Base-by-base conservation (phyloP, 805 yeast species). In the Saturnispora sanitii region DNA sequence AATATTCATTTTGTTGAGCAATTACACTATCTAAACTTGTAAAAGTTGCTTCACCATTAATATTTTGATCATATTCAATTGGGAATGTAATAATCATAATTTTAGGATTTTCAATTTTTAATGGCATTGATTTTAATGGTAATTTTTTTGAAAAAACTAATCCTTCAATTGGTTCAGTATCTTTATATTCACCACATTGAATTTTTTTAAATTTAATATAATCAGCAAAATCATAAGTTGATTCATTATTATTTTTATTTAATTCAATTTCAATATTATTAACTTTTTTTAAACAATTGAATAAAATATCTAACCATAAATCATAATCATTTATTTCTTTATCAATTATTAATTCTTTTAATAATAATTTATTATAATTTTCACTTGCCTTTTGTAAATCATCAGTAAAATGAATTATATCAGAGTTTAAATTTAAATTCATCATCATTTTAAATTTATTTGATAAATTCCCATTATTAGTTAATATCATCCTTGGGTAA, bases 51-150 rank as follows among this genome's bases (percentile, higher is more conserved):
- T 35, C 45, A 22, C 50, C 48, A 25, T 52, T 52, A 7, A 51
- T 34, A 21, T 49, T 58, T 48, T 82, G 86, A 40, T 81, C 85
- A 49, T 86, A 92, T 54, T 88, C 97, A 20, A 92, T 63, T 0
- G 96, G 96, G 52, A 92, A 92, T 68, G 87, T 79, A 5, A 92
- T 69, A 15, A 94, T 66, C 44, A 90, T 76, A 30, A 92, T 82
- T 41, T 78, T 72, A 0, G 99, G 97, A 38, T 73, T 68, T 0
- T 55, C 52, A 6, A 94, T 66, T 19, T 57, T 54, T 5, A 74
- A 58, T 0, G 86, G 74, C 98, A 92, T 94, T 1, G 72, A 57
- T 52, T 80, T 84, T 29, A 83, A 66, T 3, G 95, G 95, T 33
- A 88, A 65, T 15, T 79, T 75, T 49, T 87, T 86, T 0, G 96